Base-by-base conservation (phyloP, 139 green algal genomes). In the Picocystis salinarum region DNA sequence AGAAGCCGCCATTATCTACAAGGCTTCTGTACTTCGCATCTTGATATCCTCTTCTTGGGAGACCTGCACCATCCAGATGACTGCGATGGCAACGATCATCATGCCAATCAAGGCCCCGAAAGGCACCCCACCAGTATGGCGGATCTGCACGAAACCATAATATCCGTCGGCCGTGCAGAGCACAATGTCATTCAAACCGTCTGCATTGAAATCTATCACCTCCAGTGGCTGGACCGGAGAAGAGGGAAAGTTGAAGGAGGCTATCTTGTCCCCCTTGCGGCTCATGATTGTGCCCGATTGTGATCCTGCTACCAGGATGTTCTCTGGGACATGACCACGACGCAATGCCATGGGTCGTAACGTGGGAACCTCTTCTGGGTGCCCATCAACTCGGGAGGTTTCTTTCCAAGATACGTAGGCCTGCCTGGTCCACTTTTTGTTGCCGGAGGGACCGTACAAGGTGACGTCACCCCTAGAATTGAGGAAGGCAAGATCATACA, bases 131-230 rank as follows among this genome's bases (percentile, higher is more conserved):
- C 77, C 83, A 7, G 65, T 61, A 18, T 61, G 45, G 27, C 75
- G 61, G 3, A 84, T 62, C 61, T 80, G 72, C 26, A 56, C 54
- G 44, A 69, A 91, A 3, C 62, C 83, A 51, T 82, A 94, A 0
- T 84, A n/a, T 3, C 73, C 74, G 9, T 67, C 31, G 2, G 34
- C 17, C 0, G 53, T 67, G 2, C 81, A 44, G 4, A 92, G 30
- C 0, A 96, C 50, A 2, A 96, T 37, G 48, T 96, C 85, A 13
- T 66, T 92, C 24, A 85, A 61, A 3, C 74, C 63, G 45, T 94
- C 83, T 1, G 76, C 67, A 50, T 84, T 82, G 61, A 88, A 96
- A 44, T 96, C 85, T 18, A 56, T 55, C 15, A 83, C 44, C 23
- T 80, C 31, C 10, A 85, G 48, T 17, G 60, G 57, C 31, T 62